Evolutionary conservation across 495 filamentous ascomycete genomes (phyloP), one percentile per base, ranked within the genome.

Genomic region (Achaetomiella virescens): DNA sequence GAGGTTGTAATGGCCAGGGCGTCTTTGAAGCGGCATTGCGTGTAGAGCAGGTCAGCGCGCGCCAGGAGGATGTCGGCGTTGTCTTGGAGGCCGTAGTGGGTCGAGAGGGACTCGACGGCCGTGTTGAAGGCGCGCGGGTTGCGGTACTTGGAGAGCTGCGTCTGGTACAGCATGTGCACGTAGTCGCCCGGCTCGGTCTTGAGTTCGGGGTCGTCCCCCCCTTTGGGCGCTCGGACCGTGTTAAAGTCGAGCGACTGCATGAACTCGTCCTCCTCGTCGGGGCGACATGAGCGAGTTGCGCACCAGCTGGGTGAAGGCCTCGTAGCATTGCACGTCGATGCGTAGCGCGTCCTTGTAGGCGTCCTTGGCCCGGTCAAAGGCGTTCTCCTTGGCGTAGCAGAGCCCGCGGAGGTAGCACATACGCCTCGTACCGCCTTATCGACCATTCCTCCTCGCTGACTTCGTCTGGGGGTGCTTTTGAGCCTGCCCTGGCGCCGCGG

Each of bases 271-370:
- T 99, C 93, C 69, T 99, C 95, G 37, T 91, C 86, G 2, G n/a
- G 95, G 92, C n/a, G 91, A 91, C 89, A 99, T 95, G 24, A 97
- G 81, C 18, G 86, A 87, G 70, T 97, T 97, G 75, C 91, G 91
- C 87, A 97, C 96, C 47, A 99, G 79, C 70, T 96, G 90, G 55
- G 96, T 91, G 64, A 97, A 97, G 3, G 93, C 93, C 67, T 99
- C 93, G 65, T 95, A 97, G 70, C 93, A 99, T 67, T 97, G 91
- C 6, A 97, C 91, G 67, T 99, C 95, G 64, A 99, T 97, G 45
- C 88, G 80, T 40, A 97, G 89, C 7, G 93, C 93, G 62, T 95
- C 89, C 73, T 96, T 97, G 77, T 97, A 99, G 72, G 95, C 97
- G 64, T 97, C 91, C 63, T 96, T 96, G 35, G 93, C 93, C 24